Evolutionary conservation across 176 grass and related monocot species (phyloP).

Genomic region (Zizania latifolia): DNA sequence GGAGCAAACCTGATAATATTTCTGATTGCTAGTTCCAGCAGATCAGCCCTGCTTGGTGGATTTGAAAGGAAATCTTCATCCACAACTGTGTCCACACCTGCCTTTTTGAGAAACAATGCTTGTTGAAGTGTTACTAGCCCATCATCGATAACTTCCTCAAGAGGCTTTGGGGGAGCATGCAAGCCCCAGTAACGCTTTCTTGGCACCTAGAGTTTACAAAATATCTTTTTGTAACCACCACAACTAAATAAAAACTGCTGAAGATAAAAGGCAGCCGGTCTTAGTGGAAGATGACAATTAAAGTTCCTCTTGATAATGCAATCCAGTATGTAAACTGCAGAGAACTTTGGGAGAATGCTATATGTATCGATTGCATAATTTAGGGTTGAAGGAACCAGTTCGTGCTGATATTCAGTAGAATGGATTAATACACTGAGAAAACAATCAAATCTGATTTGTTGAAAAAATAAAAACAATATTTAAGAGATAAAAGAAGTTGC

Average conservation of each 20-base stretch:
- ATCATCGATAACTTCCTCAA: conserved; percentile 98
- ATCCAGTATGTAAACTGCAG: not conserved
- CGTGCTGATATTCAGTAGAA: not conserved
- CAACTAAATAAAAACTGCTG: not conserved
- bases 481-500: not conserved
- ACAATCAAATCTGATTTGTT: not conserved
- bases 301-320: not conserved
- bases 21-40: conserved; percentile 78
- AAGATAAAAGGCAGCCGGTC: conserved; percentile 2
- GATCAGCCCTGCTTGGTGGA: conserved; percentile 69
- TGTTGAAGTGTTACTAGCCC: conserved; percentile 70
- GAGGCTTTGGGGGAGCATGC: conserved; percentile 84
- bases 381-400: not conserved
- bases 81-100: conserved; percentile 77
- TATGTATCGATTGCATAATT: not conserved
- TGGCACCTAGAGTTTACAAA: conserved; percentile 57
- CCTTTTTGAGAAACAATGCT: conserved; percentile 82
- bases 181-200: conserved; percentile 94
- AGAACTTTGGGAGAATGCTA: not conserved
- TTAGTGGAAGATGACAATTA: not conserved
- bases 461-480: not conserved
- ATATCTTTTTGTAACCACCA: not conserved
- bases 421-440: not conserved
- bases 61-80: conserved; percentile 90
- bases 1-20: conserved; percentile 84